Conservation (phyloP, 495 filamentous ascomycete genomes). For the Bathelium albidoporum region DNA sequence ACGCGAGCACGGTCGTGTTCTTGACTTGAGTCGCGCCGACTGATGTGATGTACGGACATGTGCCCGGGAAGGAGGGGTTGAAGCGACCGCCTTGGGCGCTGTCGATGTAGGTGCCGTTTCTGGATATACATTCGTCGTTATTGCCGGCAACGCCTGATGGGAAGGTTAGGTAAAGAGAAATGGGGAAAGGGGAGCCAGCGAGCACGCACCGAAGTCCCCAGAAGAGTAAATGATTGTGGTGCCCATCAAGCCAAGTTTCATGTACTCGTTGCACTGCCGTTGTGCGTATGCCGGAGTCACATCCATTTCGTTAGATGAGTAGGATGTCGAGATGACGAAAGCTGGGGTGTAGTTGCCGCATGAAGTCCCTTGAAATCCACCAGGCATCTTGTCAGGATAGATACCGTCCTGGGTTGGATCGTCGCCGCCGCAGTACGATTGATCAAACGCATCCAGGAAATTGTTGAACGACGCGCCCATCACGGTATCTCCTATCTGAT, state of each 20-base stretch:
- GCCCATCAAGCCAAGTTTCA: conserved; percentile 58
- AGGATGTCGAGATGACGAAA: conserved; percentile 52
- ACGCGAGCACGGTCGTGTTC: conserved; percentile 17
- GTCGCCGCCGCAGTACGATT: conserved; percentile 35
- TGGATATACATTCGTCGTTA: background rate
- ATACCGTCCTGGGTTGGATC: conserved; percentile 27
- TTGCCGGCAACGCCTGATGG: background rate
- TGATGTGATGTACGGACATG: conserved; percentile 41
- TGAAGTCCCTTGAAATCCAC: conserved; percentile 33
- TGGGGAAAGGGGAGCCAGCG: background rate
- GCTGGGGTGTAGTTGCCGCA: conserved; percentile 45
- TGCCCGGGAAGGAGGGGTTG: conserved; percentile 38
- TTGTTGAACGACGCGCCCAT: conserved; percentile 32
- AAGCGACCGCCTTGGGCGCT: conserved; percentile 30
- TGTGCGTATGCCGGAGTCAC: conserved; percentile 43
- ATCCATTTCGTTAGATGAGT: conserved; percentile 42
- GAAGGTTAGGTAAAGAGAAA: background rate
- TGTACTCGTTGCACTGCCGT: conserved; percentile 51
- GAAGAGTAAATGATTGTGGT: conserved; percentile 51
- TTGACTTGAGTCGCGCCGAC: conserved; percentile 41
- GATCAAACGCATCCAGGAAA: conserved; percentile 38
- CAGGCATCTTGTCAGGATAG: conserved; percentile 35
- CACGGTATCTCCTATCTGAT: conserved; percentile 30
- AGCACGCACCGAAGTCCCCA: conserved; percentile 44
- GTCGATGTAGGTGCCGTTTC: conserved; percentile 13